Evolutionary conservation across 176 grass and related monocot species (phyloP), one percentile per base, ranked within the genome.

Genomic region (Bonia amplexicaulis): DNA sequence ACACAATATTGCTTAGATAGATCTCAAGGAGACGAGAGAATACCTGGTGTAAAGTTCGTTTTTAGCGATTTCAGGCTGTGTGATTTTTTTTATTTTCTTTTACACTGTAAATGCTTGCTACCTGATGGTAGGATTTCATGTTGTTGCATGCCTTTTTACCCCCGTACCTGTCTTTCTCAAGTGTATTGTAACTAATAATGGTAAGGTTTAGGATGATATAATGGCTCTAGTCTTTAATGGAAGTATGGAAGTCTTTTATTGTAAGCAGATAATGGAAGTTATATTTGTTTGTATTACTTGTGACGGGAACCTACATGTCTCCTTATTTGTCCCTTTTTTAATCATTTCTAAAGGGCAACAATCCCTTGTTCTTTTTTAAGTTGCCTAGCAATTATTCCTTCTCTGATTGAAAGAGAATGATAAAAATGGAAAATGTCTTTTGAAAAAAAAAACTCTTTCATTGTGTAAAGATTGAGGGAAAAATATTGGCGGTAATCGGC

Each of bases 1-100:
- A 73, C 57, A 85, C 19, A 72, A 37, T 64, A 64, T 90, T 71
- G 29, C 31, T 68, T 87, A 87, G 35, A 84, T 81, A 84, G 84
- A 51, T 64, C 53, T 39, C 51, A 69, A 39, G 66, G 69, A 49
- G 69, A 69, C 61, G 63, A 87, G 49, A 78, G 71, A 73, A 74
- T 44, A 75, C 41, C 53, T 81, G 55, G 11, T 91, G 86, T 86
- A 90, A 76, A 91, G 86, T 89, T 88, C 27, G 71, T 68, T 67
- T 44, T 78, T 86, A 91, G 47, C 14, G 41, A 73, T 80, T 82
- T 60, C 22, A 71, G 29, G 74, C 7, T 23, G 12, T 73, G 54
- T 83, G n/a, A 45, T 17, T 49, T 15, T 49, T 48, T 60, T 44
- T 78, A 61, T 69, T 76, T 80, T 46, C 22, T 70, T 26, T 47